phyloP scores from a whole-genome alignment of 2,329 filamentous ascomycete species.

The Onygena corvina region DNA sequence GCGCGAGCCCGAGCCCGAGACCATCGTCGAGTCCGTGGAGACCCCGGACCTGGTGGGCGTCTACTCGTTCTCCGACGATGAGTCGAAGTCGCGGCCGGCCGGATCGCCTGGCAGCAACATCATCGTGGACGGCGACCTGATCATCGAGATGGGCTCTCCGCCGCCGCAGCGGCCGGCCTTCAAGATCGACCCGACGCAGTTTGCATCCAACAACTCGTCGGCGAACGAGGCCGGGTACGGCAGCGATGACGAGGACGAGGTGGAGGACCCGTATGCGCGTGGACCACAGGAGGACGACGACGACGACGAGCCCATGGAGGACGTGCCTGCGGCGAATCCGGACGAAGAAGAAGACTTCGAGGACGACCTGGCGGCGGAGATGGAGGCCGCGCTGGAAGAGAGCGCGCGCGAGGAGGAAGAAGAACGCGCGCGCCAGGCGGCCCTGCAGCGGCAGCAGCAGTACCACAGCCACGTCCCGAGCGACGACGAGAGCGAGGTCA shows the following conservation, averaged over 20 bases:
- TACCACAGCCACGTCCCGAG: slow-evolving; percentile 24
- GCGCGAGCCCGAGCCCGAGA: slow-evolving; percentile 17
- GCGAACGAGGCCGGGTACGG: slow-evolving; percentile 25
- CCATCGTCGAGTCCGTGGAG: slow-evolving; percentile 16
- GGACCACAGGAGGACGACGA: slow-evolving; percentile 16
- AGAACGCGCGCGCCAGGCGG: slow-evolving; percentile 27
- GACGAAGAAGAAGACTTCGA: slow-evolving; percentile 31
- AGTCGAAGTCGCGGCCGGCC: slow-evolving; percentile 23
- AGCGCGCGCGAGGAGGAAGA: slow-evolving; percentile 32
- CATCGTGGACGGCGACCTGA: slow-evolving; percentile 37
- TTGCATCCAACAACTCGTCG: slow-evolving; percentile 33
- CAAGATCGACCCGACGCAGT: slow-evolving; percentile 31
- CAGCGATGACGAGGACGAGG: slow-evolving; percentile 27
- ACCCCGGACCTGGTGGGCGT: slow-evolving; percentile 20
- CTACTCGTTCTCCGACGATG: slow-evolving; percentile 25
- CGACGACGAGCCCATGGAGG: slow-evolving; percentile 22
- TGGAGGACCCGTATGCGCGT: slow-evolving; percentile 25
- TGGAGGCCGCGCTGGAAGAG: slow-evolving; percentile 44
- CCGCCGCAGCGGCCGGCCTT: slow-evolving; percentile 30
- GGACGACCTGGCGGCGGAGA: slow-evolving; percentile 45
- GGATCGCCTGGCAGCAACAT: slow-evolving; percentile 33
- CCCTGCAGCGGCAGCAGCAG: slow-evolving; percentile 22
- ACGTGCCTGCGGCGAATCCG: slow-evolving; percentile 13
- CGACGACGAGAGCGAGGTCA: slow-evolving; percentile 51
- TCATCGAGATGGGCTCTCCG: slow-evolving; percentile 39